These are phyloP conservation scores for Podaxis mareebaensis DNA, from an alignment of 768 basidiomycete genomes.

Conservation along the genomic window DNA sequence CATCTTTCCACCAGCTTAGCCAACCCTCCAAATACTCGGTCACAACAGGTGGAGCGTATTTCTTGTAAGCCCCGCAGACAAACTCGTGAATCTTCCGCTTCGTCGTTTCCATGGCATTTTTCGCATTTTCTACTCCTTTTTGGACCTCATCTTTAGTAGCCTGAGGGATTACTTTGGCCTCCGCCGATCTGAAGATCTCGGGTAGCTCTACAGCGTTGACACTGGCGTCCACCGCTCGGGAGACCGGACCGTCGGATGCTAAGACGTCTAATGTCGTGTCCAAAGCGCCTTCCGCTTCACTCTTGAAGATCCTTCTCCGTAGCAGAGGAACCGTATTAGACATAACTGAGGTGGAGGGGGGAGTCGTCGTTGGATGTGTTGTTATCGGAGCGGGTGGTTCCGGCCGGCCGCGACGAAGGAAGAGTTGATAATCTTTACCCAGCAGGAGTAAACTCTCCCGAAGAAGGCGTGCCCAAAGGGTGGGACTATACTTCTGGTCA, in stretches of 20 bases:
- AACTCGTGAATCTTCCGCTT: slow-evolving; percentile 6
- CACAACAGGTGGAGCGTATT: slow-evolving; percentile 32
- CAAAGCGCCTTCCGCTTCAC: slow-evolving; percentile 49
- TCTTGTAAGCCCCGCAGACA: slow-evolving; percentile 14
- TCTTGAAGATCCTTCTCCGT: slow-evolving; percentile 48
- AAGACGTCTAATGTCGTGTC: slow-evolving; percentile 40
- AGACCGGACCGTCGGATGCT: slow-evolving; percentile 59
- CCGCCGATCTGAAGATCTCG: slow-evolving; percentile 34
- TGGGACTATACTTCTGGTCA: slow-evolving; percentile 67
- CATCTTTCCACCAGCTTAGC: slow-evolving; percentile 57
- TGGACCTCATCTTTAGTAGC: slow-evolving; percentile 23
- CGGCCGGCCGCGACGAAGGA: slow-evolving; percentile 59
- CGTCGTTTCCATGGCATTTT: slow-evolving; percentile 18
- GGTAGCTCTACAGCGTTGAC: slow-evolving; percentile 42
- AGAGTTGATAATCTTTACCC: slow-evolving; percentile 67
- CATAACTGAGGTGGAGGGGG: slow-evolving; percentile 22
- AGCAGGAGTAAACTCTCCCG: slow-evolving; percentile 61
- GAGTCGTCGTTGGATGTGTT: slow-evolving; percentile 19
- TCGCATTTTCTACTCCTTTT: slow-evolving; percentile 24
- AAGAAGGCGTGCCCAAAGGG: slow-evolving; percentile 60
- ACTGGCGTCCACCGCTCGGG: slow-evolving; percentile 49
- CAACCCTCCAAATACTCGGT: slow-evolving; percentile 25
- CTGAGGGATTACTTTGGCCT: slow-evolving; percentile 19
- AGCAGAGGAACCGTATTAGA: slow-evolving; percentile 39
- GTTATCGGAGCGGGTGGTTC: slow-evolving; percentile 21